Evolutionary conservation across 305 asterid genomes (phyloP), one percentile per base, ranked within the genome.

Genomic region (Salvia sclarea): DNA sequence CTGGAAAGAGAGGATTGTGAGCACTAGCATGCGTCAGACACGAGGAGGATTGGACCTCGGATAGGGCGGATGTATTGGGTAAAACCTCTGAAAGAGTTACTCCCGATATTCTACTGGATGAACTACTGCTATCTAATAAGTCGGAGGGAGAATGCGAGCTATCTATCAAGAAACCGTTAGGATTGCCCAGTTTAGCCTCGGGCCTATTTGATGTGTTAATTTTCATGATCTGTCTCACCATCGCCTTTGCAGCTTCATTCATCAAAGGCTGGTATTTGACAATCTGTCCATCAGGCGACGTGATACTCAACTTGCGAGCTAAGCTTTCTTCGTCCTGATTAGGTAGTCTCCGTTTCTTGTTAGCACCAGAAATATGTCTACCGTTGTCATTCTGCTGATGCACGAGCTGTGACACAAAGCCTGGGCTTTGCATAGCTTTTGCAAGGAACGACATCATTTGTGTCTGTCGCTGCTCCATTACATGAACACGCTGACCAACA

Each of bases 381-480:
- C 56, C 75, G 53, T 64, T 68, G 17, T 79, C 87, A 50, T 73
- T 81, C 68, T 81, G 86, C 68, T 82, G 86, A 49, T 86, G 84
- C 17, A 85, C 88, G 56, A 88, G 75, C 81, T 86, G 95, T n/a
- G 95, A 73, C 20, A 86, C 83, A 64, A 88, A 86, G 12, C 88
- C 82, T 21, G 95, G 85, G 82, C 82, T 88, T 76, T 88, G 90
- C 88, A 88, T 81, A 28, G 95, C 95, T 78, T 85, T 88, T 3
- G 95, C 92, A 21, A 88, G 92, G 69, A 86, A 88, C 1, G 95
- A 79, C 90, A 84, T 84, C 90, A 86, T 84, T 64, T 88, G 95
- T 40, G 84, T 82, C 52, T 85, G 89, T 54, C 90, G 86, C 58
- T 81, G 86, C 77, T 88, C 92, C 95, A 88, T 88, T 17, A 72